Conservation (phyloP, 2,329 filamentous ascomycete species). For the Claviceps fusiformis region DNA sequence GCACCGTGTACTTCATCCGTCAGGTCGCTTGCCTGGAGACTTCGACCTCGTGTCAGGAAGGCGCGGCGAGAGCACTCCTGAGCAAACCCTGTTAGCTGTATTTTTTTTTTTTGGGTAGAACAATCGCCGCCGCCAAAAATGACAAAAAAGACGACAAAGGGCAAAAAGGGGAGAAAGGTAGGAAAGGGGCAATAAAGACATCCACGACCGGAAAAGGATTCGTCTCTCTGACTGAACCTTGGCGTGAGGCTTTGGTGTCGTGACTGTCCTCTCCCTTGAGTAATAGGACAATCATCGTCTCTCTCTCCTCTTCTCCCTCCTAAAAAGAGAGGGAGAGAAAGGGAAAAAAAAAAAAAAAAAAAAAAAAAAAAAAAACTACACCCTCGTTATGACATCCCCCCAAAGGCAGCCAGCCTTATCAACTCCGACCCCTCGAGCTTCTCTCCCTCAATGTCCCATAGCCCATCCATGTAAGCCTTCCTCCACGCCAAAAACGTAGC, state of each 20-base stretch:
- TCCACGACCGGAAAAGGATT: no score
- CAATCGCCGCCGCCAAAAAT: no score
- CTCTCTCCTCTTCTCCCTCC: no score
- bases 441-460: conserved; percentile 52
- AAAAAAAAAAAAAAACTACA: conserved; percentile 22
- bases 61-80: conserved; percentile 74
- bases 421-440: conserved; percentile 41
- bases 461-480: conserved; percentile 66
- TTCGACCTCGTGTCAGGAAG: conserved; percentile 73
- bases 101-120: not conserved
- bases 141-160: no score
- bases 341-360: no score
- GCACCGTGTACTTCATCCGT: conserved; percentile 79
- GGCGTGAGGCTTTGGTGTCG: no score
- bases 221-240: no score
- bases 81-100: not conserved
- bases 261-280: no score
- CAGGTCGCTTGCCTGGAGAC: conserved; percentile 83
- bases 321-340: no score
- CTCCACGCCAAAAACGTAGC: conserved; percentile 84
- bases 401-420: conserved; percentile 70
- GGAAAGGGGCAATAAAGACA: no score
- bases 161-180: no score
- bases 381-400: conserved; percentile 75
- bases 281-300: no score